Conservation (phyloP, 1,139 yeast species). For the Suhomyces atakaporum region DNA sequence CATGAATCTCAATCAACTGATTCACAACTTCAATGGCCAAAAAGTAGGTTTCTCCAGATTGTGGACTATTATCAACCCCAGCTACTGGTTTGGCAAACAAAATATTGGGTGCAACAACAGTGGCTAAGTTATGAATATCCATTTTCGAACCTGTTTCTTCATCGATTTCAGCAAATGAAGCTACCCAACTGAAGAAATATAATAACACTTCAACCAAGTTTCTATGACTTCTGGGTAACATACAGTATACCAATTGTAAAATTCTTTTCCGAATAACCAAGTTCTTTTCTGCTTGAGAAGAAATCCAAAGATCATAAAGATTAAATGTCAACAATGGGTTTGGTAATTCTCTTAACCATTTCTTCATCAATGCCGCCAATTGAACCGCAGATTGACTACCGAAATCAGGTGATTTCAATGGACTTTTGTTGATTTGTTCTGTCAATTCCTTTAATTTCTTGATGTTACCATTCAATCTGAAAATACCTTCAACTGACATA, state of each 20-base stretch:
- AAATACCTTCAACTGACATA: conserved; percentile 95
- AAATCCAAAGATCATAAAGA: conserved; percentile 79
- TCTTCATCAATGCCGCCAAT: conserved; percentile 89
- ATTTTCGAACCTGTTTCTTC: conserved; percentile 90
- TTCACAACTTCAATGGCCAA: conserved; percentile 90
- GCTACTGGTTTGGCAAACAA: conserved; percentile 52
- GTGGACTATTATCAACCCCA: conserved; percentile 26
- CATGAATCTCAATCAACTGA: conserved; percentile 79
- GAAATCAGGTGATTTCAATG: conserved; percentile 72
- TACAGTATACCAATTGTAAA: conserved; percentile 70
- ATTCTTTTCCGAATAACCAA: conserved; percentile 52
- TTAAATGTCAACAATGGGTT: conserved; percentile 82
- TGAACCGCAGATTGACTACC: conserved; percentile 85
- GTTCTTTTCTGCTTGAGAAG: conserved; percentile 63
- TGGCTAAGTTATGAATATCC: conserved; percentile 94
- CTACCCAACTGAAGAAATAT: conserved; percentile 91
- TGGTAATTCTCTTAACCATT: conserved; percentile 89
- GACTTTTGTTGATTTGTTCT: conserved; percentile 72
- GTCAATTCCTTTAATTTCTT: conserved; percentile 75
- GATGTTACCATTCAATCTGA: conserved; percentile 95
- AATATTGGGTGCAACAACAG: conserved; percentile 93
- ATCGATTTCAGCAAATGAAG: conserved; percentile 89
- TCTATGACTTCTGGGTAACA: conserved; percentile 81
- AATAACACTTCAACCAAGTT: conserved; percentile 85
- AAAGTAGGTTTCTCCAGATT: conserved; percentile 73